These are phyloP conservation scores for Yarrowia divulgata DNA, from an alignment of 805 yeast genomes.

Conservation along the genomic window DNA sequence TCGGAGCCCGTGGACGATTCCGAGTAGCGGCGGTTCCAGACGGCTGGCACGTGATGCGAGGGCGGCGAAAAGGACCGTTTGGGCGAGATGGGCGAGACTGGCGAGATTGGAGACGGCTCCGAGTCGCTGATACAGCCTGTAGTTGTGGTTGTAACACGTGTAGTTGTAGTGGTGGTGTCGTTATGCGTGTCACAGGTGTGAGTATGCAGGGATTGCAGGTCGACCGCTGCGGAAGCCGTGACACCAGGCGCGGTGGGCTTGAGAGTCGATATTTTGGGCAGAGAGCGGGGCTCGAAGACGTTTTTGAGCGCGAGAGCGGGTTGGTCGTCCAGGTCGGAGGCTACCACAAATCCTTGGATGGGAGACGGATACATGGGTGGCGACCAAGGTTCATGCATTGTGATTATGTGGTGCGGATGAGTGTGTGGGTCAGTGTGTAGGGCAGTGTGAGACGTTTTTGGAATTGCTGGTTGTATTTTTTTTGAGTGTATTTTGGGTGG, in stretches of 20 bases:
- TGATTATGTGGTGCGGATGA: neutral
- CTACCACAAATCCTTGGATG: constrained; percentile 22
- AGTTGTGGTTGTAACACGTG: too few species aligned
- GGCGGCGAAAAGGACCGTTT: constrained; percentile 14
- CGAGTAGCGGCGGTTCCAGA: constrained; percentile 22
- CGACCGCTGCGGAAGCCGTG: too few species aligned
- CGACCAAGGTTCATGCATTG: constrained; percentile 38
- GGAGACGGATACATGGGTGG: constrained; percentile 27
- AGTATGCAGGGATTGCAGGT: constrained; percentile 30
- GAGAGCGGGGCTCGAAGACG: constrained; percentile 20
- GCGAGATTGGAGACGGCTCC: neutral
- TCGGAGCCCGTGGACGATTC: constrained; percentile 18
- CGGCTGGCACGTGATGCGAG: neutral
- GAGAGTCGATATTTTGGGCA: neutral
- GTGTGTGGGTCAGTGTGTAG: neutral
- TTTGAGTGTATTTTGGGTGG: too few species aligned
- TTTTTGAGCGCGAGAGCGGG: constrained; percentile 8
- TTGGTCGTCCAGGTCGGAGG: constrained; percentile 12
- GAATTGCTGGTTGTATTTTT: neutral
- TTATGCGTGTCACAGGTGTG: constrained; percentile 9
- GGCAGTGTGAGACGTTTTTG: too few species aligned
- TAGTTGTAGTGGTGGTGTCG: neutral
- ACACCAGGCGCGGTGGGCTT: neutral
- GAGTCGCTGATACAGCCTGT: neutral
- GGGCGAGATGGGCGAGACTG: constrained; percentile 2